Evolutionary conservation across 257 asterid species (phyloP).

Genomic region (Fraxinus quadrangulata): DNA sequence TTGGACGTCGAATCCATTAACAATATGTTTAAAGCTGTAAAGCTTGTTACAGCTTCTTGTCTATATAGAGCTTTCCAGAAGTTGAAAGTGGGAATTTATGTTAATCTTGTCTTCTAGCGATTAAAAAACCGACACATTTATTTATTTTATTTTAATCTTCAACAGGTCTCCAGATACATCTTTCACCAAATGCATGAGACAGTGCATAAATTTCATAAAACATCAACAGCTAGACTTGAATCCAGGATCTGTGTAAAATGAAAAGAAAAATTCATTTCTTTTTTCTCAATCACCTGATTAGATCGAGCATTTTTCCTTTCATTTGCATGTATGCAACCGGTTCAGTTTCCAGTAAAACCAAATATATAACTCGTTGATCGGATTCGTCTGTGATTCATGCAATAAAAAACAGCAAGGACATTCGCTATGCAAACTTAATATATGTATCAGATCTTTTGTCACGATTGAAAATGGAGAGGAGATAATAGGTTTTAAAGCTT

Average conservation of each 20-base stretch:
- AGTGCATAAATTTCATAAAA: too few species aligned
- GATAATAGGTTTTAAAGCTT: background rate
- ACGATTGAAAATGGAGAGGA: conserved; percentile 6
- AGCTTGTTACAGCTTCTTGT: conserved; percentile 69
- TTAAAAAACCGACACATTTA: too few species aligned
- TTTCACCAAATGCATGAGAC: too few species aligned
- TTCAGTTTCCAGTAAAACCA: conserved; percentile 67
- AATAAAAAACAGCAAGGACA: conserved; percentile 17
- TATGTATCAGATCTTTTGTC: conserved; percentile 14
- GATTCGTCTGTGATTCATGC: conserved; percentile 42
- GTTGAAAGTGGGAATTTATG: conserved; percentile 51
- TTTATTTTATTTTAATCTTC: too few species aligned
- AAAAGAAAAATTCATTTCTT: too few species aligned
- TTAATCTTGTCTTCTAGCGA: too few species aligned
- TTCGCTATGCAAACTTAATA: conserved; percentile 4
- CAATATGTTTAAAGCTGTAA: conserved; percentile 80
- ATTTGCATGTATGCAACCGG: conserved; percentile 57
- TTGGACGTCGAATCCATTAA: conserved; percentile 79
- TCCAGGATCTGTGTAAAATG: too few species aligned
- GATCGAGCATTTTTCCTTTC: conserved; percentile 22
- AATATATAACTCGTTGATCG: conserved; percentile 45
- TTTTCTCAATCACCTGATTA: conserved; percentile 40
- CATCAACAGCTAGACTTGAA: too few species aligned
- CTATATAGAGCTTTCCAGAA: conserved; percentile 54
- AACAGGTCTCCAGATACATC: too few species aligned